Evolutionary conservation across 495 filamentous ascomycete genomes (phyloP).

Genomic region (Jackrogersella minutella): DNA sequence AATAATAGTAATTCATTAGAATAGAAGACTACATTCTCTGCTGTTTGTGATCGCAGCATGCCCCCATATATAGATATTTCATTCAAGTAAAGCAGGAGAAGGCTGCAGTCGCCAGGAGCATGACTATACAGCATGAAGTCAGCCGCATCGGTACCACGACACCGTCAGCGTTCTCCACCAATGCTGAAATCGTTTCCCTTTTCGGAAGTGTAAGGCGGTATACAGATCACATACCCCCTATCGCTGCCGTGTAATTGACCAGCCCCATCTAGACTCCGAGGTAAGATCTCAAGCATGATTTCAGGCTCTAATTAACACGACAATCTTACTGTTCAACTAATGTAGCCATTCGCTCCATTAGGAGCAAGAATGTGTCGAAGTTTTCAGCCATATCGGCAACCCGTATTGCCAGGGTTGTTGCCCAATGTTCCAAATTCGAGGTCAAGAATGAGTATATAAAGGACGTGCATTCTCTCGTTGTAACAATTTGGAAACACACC

Average conservation of each 20-base stretch:
- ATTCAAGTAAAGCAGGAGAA: not conserved
- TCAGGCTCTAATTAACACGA: not conserved
- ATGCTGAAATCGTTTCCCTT: conserved; percentile 1
- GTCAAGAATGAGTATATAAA: not conserved
- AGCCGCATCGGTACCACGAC: conserved; percentile 8
- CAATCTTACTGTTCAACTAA: not conserved
- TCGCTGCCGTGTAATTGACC: not conserved
- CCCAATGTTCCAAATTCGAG: not conserved
- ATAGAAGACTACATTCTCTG: not conserved
- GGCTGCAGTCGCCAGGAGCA: not conserved
- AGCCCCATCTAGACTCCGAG: not conserved
- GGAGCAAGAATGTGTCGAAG: not conserved
- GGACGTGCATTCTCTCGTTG: not conserved
- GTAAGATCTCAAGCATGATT: not conserved
- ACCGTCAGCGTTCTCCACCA: not conserved
- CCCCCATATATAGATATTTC: not conserved
- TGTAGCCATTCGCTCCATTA: not conserved
- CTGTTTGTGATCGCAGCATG: not conserved
- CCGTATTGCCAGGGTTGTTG: not conserved
- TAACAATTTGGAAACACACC: not conserved
- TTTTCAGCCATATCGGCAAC: not conserved
- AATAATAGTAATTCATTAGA: too few relatives aligned
- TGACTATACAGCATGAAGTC: not conserved
- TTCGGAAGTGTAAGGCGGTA: conserved; percentile 10
- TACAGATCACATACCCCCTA: not conserved